Percentiles rank a stretch among this genome's conserved stretches.
Evolutionary conservation across 1,284 basidiomycete species (phyloP).

Genomic region (Irpex sp.): DNA sequence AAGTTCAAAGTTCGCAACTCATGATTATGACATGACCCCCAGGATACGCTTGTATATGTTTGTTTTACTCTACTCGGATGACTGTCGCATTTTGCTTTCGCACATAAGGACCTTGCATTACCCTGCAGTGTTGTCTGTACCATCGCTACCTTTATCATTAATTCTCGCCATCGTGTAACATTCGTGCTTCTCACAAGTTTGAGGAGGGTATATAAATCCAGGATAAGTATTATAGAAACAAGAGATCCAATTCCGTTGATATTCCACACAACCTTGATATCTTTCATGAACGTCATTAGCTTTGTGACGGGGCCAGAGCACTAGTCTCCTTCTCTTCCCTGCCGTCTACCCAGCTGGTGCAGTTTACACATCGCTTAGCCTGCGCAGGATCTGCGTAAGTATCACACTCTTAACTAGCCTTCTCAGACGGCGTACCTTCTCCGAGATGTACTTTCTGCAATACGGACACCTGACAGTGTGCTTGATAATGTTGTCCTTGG

Average conservation of each 20-base stretch:
- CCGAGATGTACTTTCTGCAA: constrained; percentile 13
- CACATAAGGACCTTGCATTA: neutral
- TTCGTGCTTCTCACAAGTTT: neutral
- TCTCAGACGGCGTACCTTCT: constrained; percentile 6
- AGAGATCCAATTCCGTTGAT: neutral
- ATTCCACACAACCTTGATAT: no score
- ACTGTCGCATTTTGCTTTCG: neutral
- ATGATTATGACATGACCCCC: neutral
- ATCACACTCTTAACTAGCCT: neutral
- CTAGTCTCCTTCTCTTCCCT: constrained; percentile 12
- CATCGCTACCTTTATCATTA: neutral
- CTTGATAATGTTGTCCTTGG: constrained; percentile 16
- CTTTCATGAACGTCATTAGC: neutral
- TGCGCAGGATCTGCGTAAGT: neutral
- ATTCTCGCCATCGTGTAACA: neutral
- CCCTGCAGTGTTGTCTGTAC: constrained; percentile 1
- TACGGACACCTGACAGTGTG: constrained; percentile 12
- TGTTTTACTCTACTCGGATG: neutral
- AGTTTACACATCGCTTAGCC: constrained; percentile 14
- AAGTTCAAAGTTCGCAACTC: constrained; percentile 31
- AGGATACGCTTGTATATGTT: neutral
- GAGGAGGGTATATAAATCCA: neutral
- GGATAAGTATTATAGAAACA: neutral
- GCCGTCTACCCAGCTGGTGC: constrained; percentile 15
- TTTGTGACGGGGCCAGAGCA: neutral